Evolutionary conservation across 148 eudicot genomes (phyloP), one percentile per base, ranked within the genome.

Genomic region (Fagopyrum tataricum): DNA sequence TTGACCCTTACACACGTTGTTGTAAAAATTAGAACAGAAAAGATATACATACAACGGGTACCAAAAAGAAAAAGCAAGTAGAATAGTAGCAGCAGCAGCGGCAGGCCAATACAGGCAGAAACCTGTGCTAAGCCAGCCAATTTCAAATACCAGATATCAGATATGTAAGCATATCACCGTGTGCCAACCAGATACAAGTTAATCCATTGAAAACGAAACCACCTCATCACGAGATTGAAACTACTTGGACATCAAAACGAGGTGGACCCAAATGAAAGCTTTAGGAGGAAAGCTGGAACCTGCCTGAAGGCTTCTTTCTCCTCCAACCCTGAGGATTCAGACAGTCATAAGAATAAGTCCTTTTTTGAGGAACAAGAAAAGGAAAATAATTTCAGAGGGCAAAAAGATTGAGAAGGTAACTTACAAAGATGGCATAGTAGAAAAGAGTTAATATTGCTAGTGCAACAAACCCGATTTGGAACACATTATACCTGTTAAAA

Each of bases 391-490:
- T n/a, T 53, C 49, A 3, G 7, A 42, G 26, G 71, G 26, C 4
- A 62, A 26, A 44, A 7, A 37, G n/a, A 37, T n/a, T 9, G 44
- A 44, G 21, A 46, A 48, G 55, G 55, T 31, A 76, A 84, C 97
- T 88, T 85, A 95, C 99, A 82, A 90, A 90, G 76, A 91, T 84
- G 9, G 90, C 89, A 72, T 95, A 95, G 78, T 90, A 95, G 71
- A 92, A 75, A 67, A 91, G 87, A 26, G 99, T 95, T 80, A 95
- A 77, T 6, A 84, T 83, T 5, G 97, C 99, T 56, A 95, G 79
- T 49, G 76, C 84, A 67, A 92, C 72, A 64, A 95, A 95, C n/a
- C 81, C 97, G 70, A 95, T 95, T 81, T 95, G 99, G 75, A 95
- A 95, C 73, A 95, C 89, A 44, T 95, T 92, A 73, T 95, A 95